Conservation (phyloP, 257 asterid genomes). For the Nicotiana paniculata region DNA sequence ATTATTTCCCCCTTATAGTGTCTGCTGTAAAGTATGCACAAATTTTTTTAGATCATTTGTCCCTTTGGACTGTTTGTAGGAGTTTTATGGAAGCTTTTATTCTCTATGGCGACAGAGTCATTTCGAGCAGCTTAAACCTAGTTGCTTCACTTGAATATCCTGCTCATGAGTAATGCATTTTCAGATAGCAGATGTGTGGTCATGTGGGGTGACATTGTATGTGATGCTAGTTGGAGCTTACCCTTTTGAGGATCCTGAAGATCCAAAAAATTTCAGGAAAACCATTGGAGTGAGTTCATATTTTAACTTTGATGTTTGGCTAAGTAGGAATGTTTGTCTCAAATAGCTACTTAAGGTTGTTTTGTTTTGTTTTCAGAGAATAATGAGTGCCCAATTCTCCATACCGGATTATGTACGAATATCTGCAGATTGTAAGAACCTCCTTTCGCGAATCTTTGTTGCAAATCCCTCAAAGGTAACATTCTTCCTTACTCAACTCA, state of each 20-base stretch:
- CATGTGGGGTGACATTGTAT: conserved; percentile 90
- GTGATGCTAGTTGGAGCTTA: conserved; percentile 96
- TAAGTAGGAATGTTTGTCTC: too few species aligned
- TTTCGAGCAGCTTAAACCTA: too few species aligned
- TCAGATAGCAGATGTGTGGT: conserved; percentile 97
- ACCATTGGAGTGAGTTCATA: conserved; percentile 56
- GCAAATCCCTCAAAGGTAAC: conserved; percentile 75
- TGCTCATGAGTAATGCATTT: conserved; percentile 10
- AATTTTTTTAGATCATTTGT: too few species aligned
- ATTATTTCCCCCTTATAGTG: neutral
- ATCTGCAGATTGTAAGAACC: conserved; percentile 84
- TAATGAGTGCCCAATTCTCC: conserved; percentile 78
- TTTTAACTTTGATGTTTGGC: neutral
- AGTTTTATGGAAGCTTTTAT: too few species aligned
- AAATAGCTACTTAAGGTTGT: neutral
- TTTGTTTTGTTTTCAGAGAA: conserved; percentile 50
- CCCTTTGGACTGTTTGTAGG: too few species aligned
- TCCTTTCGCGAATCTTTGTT: conserved; percentile 81
- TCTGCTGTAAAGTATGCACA: neutral
- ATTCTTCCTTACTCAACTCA: neutral
- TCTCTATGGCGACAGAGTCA: too few species aligned
- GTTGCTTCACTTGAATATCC: neutral
- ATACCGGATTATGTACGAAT: conserved; percentile 89
- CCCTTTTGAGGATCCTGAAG: conserved; percentile 93
- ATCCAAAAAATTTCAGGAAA: conserved; percentile 88